A percentile compares a stretch with the other conserved stretches of the same genome.
Evolutionary conservation across 169 alveolate species (phyloP).

Genomic region (Eimeria praecox): DNA sequence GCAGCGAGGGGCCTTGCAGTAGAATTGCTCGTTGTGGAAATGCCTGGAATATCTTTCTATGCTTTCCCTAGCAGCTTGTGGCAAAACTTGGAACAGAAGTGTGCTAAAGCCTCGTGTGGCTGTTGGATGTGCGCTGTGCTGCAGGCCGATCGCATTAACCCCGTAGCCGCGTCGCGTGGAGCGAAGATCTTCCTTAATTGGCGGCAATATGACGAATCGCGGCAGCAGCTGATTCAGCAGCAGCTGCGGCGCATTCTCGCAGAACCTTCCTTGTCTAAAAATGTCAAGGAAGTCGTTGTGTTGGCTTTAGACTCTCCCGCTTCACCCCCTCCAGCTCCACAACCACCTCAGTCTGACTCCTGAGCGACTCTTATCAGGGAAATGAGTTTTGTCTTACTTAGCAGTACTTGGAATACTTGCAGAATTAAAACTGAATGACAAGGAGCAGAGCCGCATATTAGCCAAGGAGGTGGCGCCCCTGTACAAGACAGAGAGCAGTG

Average conservation of each 20-base stretch:
- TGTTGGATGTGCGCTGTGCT: not conserved
- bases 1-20: not conserved
- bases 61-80: no score
- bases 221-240: slow-evolving; percentile 63
- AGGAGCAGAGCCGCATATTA: not conserved
- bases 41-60: not conserved
- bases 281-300: slow-evolving; percentile 47
- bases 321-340: not conserved
- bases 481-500: not conserved
- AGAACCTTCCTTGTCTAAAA: slow-evolving; percentile 37
- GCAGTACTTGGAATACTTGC: not conserved
- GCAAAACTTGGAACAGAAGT: not conserved
- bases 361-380: not conserved
- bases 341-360: not conserved
- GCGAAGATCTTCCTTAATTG: slow-evolving; percentile 61
- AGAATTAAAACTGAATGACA: not conserved
- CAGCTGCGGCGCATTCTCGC: slow-evolving; percentile 73
- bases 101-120: not conserved
- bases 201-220: slow-evolving; percentile 33
- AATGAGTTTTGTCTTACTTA: not conserved
- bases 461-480: not conserved
- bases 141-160: slow-evolving; percentile 76
- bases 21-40: not conserved
- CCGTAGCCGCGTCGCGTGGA: slow-evolving; percentile 67
- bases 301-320: slow-evolving; percentile 48